Base-by-base conservation (phyloP, 805 yeast species). In the Starmerella etchellsii region DNA sequence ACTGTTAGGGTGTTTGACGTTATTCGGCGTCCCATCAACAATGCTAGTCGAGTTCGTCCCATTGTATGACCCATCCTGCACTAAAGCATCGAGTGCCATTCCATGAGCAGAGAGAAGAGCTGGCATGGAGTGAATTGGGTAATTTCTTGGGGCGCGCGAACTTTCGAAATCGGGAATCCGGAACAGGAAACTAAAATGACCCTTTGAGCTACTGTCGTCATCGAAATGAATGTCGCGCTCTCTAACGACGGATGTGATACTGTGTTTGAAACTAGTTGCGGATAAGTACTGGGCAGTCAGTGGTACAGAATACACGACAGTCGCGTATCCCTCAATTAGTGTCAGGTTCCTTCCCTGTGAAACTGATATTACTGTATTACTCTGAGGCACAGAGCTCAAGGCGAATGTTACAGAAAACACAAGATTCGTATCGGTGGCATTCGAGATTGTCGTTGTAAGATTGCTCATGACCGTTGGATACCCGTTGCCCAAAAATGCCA, bases 261-360 rank as follows among this genome's bases (percentile, higher is more conserved):
- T 16, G 19, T 30, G 4, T 8, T 16, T 18, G 21, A 30, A 30
- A 8, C 7, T 9, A 7, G 32, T 5, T 7, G 5, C 13, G 4
- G 20, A 8, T 4, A 30, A 11, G 13, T 20, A 4, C 21, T 13
- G 11, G 7, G 21, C 13, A 4, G 20, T 15, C 21, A 30, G 13
- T 6, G 32, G 32, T 15, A 30, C 15, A 2, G 16, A 26, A 9
- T 34, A 23, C n/a, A 35, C 16, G 21, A 39, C 27, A 2, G 46
- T 42, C 10, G 28, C 34, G 23, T 39, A 39, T 3, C 46, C 46
- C n/a, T n/a, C n/a, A n/a, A n/a, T n/a, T n/a, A n/a, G n/a, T n/a
- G n/a, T n/a, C n/a, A n/a, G n/a, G n/a, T n/a, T n/a, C n/a, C n/a
- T n/a, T n/a, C n/a, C n/a, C n/a, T n/a, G n/a, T n/a, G n/a, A n/a